Base-by-base conservation (phyloP, 2,329 filamentous ascomycete species). In the Diaporthe sp. region DNA sequence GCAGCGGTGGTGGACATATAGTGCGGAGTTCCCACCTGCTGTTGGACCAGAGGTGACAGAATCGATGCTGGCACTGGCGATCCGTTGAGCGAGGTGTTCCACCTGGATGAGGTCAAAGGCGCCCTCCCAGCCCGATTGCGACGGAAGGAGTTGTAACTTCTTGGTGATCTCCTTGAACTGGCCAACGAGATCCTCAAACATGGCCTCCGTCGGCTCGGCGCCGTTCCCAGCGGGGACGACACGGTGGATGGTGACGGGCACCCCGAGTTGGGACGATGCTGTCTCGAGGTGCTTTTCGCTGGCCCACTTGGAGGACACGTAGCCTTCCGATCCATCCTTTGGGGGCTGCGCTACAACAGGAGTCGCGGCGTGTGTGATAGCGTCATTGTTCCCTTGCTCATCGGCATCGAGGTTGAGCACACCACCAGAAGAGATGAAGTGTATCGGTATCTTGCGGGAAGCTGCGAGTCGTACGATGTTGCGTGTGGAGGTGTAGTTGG, bases 401-500 rank as follows among this genome's bases (percentile, higher is more conserved):
- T 37, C 68, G 32, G 42, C n/a, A 15, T 65, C 72, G 17, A 32
- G 70, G 9, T 72, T 59, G 7, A 76, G 70, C 8, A 79, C 72
- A 27, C 77, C 75, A 5, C 77, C 78, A 0, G 80, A 77, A 0
- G 81, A 83, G 12, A 83, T 70, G 70, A 78, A 82, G 55, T 84
- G 82, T 12, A 84, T 44, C 1, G 81, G 79, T 0, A 81, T 72
- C 4, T 65, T 72, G 6, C 78, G 77, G 0, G 72, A 66, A 0
- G 75, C 8, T 2, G 79, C 80, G 6, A 87, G 75, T 3, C 76
- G 74, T 3, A 80, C 78, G 6, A 86, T 79, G 63, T 81, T 78
- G 56, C 79, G 78, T 1, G 83, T 85, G 0, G 85, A 78, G 0
- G 74, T 22, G 3, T 86, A 75, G 73, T 88, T 87, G 35, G 78